Conservation (phyloP, 78 protist genomes). For the Dictyostelium citrinum region DNA sequence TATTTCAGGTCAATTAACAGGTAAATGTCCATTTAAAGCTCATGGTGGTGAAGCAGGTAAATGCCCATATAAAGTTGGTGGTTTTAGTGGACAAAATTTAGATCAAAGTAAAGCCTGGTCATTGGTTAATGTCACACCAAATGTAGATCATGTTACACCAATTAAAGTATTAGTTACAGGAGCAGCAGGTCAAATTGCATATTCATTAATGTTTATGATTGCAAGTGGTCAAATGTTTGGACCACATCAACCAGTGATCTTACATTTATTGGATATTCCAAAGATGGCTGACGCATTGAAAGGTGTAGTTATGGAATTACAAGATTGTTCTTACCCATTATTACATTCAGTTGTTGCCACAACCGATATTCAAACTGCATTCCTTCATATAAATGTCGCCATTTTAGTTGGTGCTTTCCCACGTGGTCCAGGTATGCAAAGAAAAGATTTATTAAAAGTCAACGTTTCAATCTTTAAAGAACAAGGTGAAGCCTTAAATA, state of each 20-base stretch:
- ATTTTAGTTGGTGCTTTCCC: constrained; percentile 96
- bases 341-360: constrained; percentile 61
- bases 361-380: constrained; percentile 70
- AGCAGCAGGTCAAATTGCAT: constrained; percentile 97
- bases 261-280: constrained; percentile 93
- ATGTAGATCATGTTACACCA: background rate
- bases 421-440: constrained; percentile 96
- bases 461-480: constrained; percentile 92
- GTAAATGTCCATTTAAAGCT: constrained; percentile 6
- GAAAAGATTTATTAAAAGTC: constrained; percentile 89
- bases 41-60: background rate
- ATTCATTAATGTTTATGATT: constrained; percentile 81
- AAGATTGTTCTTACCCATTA: constrained; percentile 72
- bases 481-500: constrained; percentile 89
- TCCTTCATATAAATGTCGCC: constrained; percentile 77
- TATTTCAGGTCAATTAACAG: constrained; percentile 37
- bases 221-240: constrained; percentile 87
- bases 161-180: constrained; percentile 91
- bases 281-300: constrained; percentile 69
- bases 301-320: constrained; percentile 74
- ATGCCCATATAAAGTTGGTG: background rate
- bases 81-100: background rate
- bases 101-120: constrained; percentile 36
- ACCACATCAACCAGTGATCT: constrained; percentile 77
- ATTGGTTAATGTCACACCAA: constrained; percentile 10